Evolutionary conservation across 306 rosid species (phyloP), one percentile per base, ranked within the genome.

Genomic region (Hylodesmum podocarpum): DNA sequence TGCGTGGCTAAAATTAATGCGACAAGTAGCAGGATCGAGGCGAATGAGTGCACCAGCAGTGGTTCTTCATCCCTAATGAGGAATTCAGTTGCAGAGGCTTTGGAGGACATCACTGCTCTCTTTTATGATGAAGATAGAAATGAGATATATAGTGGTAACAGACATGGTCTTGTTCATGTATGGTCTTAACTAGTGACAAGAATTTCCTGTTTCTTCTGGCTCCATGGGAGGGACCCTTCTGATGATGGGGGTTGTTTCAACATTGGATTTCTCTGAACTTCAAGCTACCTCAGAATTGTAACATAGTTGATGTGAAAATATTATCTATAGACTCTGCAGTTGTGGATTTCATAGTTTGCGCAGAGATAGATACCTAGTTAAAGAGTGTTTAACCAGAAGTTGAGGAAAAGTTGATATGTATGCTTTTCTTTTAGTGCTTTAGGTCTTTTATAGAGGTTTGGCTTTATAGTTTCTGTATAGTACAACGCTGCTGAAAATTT

Each of bases 21-120:
- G 6, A 82, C 76, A 58, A 93, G 77, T 34, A 78, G 84, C 47
- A 11, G 76, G 19, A 68, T 78, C 31, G 85, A 51, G 80, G 81
- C 75, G 1, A 79, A 50, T 7, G 83, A 82, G 43, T 77, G 87
- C 78, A 61, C 87, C 47, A 75, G 85, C 15, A 69, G 71, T 46
- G 66, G 66, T 55, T 85, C 86, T 51, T 66, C 89, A 2, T 77
- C 89, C 46, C 78, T 85, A 61, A 81, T 88, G 41, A 85, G 91
- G 49, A 93, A 88, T 86, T 82, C 92, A 3, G 97, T 89, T 6
- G 91, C 91, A 11, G 97, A 93, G 83, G 97, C 97, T 50, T 84
- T 91, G 89, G 98, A 93, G 82, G 97, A 93, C 66, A 91, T 91
- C 37, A 93, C 97, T 14, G 98, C 97, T 66, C 92, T 93, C 44